Conservation (phyloP, 1,139 yeast genomes). For the Yamadazyma songkhlaensis region DNA sequence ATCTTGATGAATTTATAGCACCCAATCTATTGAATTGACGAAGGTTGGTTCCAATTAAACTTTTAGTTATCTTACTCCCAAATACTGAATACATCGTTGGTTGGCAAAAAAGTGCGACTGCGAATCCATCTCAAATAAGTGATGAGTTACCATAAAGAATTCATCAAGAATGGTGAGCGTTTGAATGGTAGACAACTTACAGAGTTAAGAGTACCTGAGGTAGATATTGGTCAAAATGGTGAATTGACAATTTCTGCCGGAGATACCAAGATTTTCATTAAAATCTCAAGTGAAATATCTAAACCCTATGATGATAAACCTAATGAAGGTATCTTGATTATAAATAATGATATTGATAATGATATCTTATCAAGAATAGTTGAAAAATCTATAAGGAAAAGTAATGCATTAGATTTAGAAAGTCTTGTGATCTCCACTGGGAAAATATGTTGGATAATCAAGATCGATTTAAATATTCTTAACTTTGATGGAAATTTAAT, state of each 20-base stretch:
- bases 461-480: slow-evolving; percentile 86
- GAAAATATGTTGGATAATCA: slow-evolving; percentile 80
- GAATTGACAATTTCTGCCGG: slow-evolving; percentile 79
- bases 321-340: slow-evolving; percentile 84
- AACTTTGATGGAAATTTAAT: slow-evolving; percentile 91
- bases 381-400: slow-evolving; percentile 87
- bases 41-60: too few species aligned
- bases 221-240: slow-evolving; percentile 74
- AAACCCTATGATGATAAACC: slow-evolving; percentile 90
- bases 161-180: slow-evolving; percentile 62
- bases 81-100: too few species aligned
- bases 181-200: slow-evolving; percentile 66
- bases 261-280: slow-evolving; percentile 66
- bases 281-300: slow-evolving; percentile 76
- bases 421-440: slow-evolving; percentile 90
- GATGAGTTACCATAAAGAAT: slow-evolving; percentile 32
- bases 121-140: neutral
- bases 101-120: too few species aligned
- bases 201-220: slow-evolving; percentile 61
- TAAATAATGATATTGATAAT: slow-evolving; percentile 82
- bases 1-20: too few species aligned
- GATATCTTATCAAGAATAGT: slow-evolving; percentile 73
- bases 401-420: slow-evolving; percentile 88
- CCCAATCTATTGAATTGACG: too few species aligned
- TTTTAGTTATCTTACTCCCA: too few species aligned